phyloP scores from a whole-genome alignment of 2,329 filamentous ascomycete genomes.

The Phialocephala sp. region DNA sequence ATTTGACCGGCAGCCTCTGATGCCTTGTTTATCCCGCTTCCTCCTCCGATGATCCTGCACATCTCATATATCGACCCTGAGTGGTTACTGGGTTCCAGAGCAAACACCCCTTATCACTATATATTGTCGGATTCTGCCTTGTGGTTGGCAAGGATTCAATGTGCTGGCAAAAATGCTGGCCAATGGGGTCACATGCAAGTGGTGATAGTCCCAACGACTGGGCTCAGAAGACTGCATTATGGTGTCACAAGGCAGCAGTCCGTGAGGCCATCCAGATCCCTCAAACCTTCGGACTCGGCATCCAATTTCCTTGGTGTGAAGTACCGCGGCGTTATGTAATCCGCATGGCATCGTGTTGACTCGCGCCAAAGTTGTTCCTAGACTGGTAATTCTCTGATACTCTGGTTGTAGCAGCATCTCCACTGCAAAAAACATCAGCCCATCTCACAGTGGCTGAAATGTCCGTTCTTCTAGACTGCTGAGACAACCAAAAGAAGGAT shows the following conservation, averaged over 20 bases:
- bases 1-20: slow-evolving; percentile 15
- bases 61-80: slow-evolving; percentile 6
- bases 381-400: not conserved
- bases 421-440: not conserved
- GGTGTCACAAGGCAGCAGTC: slow-evolving; percentile 18
- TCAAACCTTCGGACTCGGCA: not conserved
- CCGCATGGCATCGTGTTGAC: not conserved
- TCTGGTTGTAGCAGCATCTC: not conserved
- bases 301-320: not conserved
- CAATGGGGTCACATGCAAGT: slow-evolving; percentile 24
- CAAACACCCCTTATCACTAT: slow-evolving; percentile 23
- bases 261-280: slow-evolving; percentile 1
- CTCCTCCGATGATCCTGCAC: slow-evolving; percentile 6
- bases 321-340: slow-evolving; percentile 5
- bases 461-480: not conserved
- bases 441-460: not conserved
- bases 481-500: not conserved
- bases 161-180: slow-evolving; percentile 30
- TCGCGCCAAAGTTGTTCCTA: not conserved
- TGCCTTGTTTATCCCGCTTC: slow-evolving; percentile 11
- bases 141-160: slow-evolving; percentile 33
- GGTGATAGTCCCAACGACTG: slow-evolving; percentile 17
- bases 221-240: slow-evolving; percentile 2
- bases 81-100: slow-evolving; percentile 18
- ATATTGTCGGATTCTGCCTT: slow-evolving; percentile 30